Base-by-base conservation (phyloP, 1,139 yeast genomes). In the Meyerozyma athensensis region DNA sequence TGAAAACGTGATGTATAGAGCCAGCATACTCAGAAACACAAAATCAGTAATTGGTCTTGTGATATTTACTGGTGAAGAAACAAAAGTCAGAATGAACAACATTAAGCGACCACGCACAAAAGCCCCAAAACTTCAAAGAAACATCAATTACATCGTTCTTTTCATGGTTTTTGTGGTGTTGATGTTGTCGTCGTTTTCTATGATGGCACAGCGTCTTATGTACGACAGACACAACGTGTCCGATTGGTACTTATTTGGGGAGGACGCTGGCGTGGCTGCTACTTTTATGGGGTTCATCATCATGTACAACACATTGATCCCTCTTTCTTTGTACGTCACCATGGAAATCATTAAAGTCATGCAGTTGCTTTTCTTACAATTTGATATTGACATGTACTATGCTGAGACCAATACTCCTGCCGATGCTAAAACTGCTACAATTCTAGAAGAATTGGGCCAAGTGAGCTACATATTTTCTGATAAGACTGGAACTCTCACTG, bases 401-500 rank as follows among this genome's bases (percentile, higher is more conserved):
- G 73, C 68, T 14, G 84, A 78, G 31, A 74, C 89, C 4, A 79
- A 92, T 52, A 92, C 96, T 0, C 96, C 96, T 0, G 94, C 96
- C 33, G 96, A 86, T 52, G 95, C 96, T 0, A 82, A 90, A 52
- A 90, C 98, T 0, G 96, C 97, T 0, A 86, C 97, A 0, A 89
- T 92, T 48, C 74, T 92, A 47, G 99, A 94, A 56, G 98, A 94
- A 59, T 68, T 94, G 49, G 99, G 99, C 3, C 99, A 94, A 57
- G 97, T 94, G 0, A 82, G 95, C 38, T 90, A 90, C 53, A 75
- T 94, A 4, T 94, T 94, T 58, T 86, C 96, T 46, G 99, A 94
- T 59, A 94, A 94, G 59, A 94, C 98, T 0, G 99, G 99, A 9
- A 94, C 98, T 0, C 71, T 94, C 43, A 94, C 99, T 0, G 96